Conservation (phyloP, 129 eudicot genomes). For the Tagetes patula region DNA sequence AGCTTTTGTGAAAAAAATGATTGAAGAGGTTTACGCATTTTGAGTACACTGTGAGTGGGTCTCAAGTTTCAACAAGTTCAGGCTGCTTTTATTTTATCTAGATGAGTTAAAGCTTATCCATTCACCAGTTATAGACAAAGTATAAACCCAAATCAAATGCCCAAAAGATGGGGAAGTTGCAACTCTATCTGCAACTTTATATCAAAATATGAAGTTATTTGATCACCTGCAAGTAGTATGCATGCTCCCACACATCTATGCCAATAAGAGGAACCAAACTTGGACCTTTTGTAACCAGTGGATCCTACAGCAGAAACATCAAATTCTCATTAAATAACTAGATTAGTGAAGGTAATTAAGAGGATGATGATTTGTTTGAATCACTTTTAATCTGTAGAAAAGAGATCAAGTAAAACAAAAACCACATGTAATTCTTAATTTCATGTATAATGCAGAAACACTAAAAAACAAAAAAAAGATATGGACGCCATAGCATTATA, state of each 20-base stretch:
- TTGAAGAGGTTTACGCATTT: neutral
- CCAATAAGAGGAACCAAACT: conserved; percentile 86
- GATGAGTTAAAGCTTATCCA: neutral
- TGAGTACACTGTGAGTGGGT: neutral
- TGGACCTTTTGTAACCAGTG: conserved; percentile 83
- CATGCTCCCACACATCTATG: conserved; percentile 99
- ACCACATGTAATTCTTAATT: neutral
- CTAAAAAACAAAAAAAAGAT: neutral
- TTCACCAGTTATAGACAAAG: neutral
- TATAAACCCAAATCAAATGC: neutral
- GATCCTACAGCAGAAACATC: conserved; percentile 57
- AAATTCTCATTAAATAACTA: neutral
- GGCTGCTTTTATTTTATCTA: neutral
- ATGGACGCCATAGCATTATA: neutral
- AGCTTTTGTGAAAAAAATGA: neutral
- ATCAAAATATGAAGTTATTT: neutral
- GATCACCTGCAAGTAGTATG: conserved; percentile 92
- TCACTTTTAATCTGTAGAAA: neutral
- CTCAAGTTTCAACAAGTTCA: neutral
- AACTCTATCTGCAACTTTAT: neutral
- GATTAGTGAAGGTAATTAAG: neutral
- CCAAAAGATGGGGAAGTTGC: neutral
- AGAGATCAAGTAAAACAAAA: neutral
- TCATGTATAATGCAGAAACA: neutral
- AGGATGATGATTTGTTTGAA: neutral